Conservation (phyloP, 495 filamentous ascomycete genomes). For the Podospora didyma region DNA sequence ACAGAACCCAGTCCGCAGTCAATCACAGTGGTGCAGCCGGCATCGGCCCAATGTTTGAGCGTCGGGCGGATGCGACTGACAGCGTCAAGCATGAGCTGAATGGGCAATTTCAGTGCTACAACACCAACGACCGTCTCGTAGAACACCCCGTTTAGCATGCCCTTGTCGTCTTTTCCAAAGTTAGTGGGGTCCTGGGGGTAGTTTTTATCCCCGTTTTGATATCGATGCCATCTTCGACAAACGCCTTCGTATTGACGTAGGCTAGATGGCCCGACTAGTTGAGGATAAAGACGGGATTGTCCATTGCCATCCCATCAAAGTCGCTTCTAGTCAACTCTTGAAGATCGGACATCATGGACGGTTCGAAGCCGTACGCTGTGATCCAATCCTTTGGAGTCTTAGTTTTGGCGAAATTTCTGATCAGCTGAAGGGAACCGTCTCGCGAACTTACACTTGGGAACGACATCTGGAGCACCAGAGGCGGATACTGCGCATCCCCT, state of each 20-base stretch:
- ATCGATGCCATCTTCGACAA: neutral
- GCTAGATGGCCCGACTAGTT: constrained; percentile 11
- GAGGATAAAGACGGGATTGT: constrained; percentile 4
- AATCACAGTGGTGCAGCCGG: constrained; percentile 11
- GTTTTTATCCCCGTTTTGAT: neutral
- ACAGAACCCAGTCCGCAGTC: constrained; percentile 9
- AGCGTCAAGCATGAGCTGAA: neutral
- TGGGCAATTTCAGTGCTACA: neutral
- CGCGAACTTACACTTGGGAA: neutral
- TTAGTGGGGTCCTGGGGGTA: neutral
- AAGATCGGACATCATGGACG: neutral
- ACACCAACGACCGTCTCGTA: neutral
- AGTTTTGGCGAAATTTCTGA: neutral
- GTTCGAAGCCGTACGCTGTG: neutral
- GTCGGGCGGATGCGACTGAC: neutral
- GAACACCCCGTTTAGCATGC: neutral
- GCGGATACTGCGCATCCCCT: too few species aligned
- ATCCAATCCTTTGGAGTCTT: neutral
- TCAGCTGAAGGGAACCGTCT: neutral
- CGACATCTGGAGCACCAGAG: neutral
- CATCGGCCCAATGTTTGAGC: constrained; percentile 1
- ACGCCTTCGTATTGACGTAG: constrained; percentile 5
- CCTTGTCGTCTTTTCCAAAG: neutral
- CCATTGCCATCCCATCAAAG: neutral
- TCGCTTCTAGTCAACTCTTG: neutral